Base-by-base conservation (phyloP, 2,329 filamentous ascomycete species). In the Fusarium lyarnte region DNA sequence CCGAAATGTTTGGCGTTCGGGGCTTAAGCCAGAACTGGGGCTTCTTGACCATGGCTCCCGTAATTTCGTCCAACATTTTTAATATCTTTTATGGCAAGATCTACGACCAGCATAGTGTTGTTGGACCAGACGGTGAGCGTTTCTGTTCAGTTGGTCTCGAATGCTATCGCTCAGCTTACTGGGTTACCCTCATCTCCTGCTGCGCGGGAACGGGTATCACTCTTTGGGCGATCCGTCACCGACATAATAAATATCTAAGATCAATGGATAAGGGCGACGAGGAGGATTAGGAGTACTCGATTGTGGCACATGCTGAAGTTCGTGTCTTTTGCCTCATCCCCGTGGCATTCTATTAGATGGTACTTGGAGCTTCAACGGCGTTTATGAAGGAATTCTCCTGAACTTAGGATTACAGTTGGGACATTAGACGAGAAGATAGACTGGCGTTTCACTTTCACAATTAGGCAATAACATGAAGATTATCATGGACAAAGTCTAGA, bases 1-100 rank as follows among this genome's bases (percentile, higher is more conserved):
- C 95, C 11, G 95, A 98, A 79, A 92, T 92, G 1, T 99, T 99
- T 80, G 96, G 96, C 12, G 92, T 98, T 31, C 88, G 92, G 68
- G 95, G 95, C 3, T 86, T 99, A 51, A 94, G 92, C 61, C 94
- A 97, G 79, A 99, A 98, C 78, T 99, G 96, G 95, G 96, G 96
- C 19, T 92, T 93, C 76, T 97, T 99, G 91, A 98, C 94, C 0
- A 85, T 98, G 52, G 92, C 94, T 6, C 95, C 95, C 0, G 94
- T 97, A 6, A 82, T 97, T 33, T 94, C 92, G 13, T 95, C 94
- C 54, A 97, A 98, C 76, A 81, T 97, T 27, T 98, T 97, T 86
- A 99, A 98, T 79, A 83, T 98, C 3, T 90, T 96, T 64, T 99
- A 98, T 79, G 96, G 96, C 53, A 83, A 81, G 21, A 90, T 97